phyloP scores from a whole-genome alignment of 305 asterid species.

The Petunia hybrid region DNA sequence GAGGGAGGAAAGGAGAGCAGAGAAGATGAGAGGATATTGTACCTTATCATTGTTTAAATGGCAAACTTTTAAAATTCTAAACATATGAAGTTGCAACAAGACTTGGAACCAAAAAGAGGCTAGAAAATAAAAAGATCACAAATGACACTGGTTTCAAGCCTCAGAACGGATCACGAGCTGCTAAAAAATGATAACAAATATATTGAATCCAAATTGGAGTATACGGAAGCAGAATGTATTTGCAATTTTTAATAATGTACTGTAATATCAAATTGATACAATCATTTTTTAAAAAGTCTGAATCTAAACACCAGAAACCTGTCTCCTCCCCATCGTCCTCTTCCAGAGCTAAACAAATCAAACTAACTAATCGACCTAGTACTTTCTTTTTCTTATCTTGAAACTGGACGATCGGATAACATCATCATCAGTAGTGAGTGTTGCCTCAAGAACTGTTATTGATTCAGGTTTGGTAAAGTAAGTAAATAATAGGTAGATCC shows the following conservation, averaged over 20 bases:
- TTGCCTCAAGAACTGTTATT: constrained; percentile 51
- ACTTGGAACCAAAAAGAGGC: not conserved
- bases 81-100: not conserved
- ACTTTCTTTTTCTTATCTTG: constrained; percentile 81
- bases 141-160: not conserved
- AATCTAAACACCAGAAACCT: not conserved
- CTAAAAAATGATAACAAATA: not conserved
- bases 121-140: not conserved
- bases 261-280: not conserved
- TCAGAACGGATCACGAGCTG: not conserved
- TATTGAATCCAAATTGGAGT: not conserved
- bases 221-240: not conserved
- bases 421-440: constrained; percentile 66
- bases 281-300: not conserved
- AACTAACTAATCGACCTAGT: constrained; percentile 9
- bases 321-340: not conserved
- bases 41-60: not conserved
- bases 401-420: constrained; percentile 75
- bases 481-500: constrained; percentile 82
- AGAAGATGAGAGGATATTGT: not conserved
- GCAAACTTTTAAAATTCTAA: not conserved
- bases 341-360: constrained; percentile 23
- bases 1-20: not conserved
- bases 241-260: not conserved
- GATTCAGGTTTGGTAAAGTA: constrained; percentile 91